Conservation (phyloP, 2,329 filamentous ascomycete species). For the Microcyclospora tardicrescens region DNA sequence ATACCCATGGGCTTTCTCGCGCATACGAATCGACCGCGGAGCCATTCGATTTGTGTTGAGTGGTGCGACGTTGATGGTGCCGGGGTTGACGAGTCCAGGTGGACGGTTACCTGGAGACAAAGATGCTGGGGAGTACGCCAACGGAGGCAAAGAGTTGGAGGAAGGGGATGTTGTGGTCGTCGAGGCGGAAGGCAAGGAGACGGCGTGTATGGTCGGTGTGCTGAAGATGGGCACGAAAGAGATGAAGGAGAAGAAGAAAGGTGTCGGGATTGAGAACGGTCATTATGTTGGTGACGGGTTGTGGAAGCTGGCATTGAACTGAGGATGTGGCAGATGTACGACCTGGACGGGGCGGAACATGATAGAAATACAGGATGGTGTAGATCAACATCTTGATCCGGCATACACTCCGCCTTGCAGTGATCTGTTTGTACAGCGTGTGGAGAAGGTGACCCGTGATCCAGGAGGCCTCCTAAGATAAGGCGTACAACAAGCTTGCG, state of each 20-base stretch:
- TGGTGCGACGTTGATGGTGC: constrained; percentile 91
- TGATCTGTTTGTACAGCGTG: too few relatives aligned
- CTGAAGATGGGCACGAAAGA: constrained; percentile 77
- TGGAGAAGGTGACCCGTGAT: too few relatives aligned
- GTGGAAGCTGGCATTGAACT: constrained; percentile 59
- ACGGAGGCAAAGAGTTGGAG: constrained; percentile 53
- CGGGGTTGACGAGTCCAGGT: constrained; percentile 73
- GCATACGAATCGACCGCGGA: constrained; percentile 81
- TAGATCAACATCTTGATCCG: too few relatives aligned
- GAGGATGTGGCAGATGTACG: constrained; percentile 11
- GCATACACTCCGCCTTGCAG: too few relatives aligned
- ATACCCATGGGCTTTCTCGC: constrained; percentile 73
- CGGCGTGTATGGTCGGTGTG: constrained; percentile 77
- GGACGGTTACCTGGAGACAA: constrained; percentile 56
- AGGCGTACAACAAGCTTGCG: too few relatives aligned
- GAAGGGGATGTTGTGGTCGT: constrained; percentile 79
- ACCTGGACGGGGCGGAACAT: too few relatives aligned
- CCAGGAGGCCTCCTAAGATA: too few relatives aligned
- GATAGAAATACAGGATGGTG: too few relatives aligned
- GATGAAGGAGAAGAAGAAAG: constrained; percentile 89
- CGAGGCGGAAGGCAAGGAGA: constrained; percentile 82
- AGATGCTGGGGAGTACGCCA: constrained; percentile 31
- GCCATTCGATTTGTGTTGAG: constrained; percentile 93
- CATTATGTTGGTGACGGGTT: constrained; percentile 91
- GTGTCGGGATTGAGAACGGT: constrained; percentile 81